Base-by-base conservation (phyloP, 495 filamentous ascomycete genomes). In the Aspergillus heteromorphus region DNA sequence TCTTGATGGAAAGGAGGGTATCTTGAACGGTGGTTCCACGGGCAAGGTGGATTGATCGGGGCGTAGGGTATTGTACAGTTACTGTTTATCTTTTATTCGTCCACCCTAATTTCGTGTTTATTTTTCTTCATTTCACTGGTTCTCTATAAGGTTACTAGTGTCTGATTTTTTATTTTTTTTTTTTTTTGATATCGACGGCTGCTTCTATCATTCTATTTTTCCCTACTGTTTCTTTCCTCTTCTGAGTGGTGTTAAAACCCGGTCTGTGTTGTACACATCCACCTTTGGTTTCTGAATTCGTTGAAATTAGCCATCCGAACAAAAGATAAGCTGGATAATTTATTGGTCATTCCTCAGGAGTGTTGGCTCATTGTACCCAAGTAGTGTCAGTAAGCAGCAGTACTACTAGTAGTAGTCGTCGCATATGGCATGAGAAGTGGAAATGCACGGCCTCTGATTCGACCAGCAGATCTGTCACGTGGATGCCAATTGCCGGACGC, bases 11-110 rank as follows among this genome's bases (percentile, higher is more conserved):
- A 91, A 88, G 65, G 85, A 91, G 57, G 86, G 88, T 20, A 65
- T 92, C 45, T 71, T 80, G 60, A 77, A 73, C 50, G 76, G 77
- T 42, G 76, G 72, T 17, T 68, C 73, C 23, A 82, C 84, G 52
- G 89, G 85, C 59, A 96, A 96, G 77, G 87, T 85, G 53, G 90
- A 95, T 73, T 96, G 74, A 81, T 16, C 29, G 65, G 25, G 40
- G 53, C 36, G 40, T 56, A 57, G 61, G 62, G 50, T 40, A 45
- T 60, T 73, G 70, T 72, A 73, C 64, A 74, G 66, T 63, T 69
- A 66, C 40, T 63, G 47, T 51, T 64, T 60, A 56, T 67, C 60
- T 59, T 64, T 63, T 54, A 45, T 61, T 55, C 61, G 58, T 64
- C 64, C 59, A 17, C 14, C 58, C 49, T 56, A 63, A 70, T 58